A percentile compares a stretch with the other conserved stretches of the same genome.
Conservation (phyloP, 2,329 filamentous ascomycete species). For the Colletotrichum nymphaeae region DNA sequence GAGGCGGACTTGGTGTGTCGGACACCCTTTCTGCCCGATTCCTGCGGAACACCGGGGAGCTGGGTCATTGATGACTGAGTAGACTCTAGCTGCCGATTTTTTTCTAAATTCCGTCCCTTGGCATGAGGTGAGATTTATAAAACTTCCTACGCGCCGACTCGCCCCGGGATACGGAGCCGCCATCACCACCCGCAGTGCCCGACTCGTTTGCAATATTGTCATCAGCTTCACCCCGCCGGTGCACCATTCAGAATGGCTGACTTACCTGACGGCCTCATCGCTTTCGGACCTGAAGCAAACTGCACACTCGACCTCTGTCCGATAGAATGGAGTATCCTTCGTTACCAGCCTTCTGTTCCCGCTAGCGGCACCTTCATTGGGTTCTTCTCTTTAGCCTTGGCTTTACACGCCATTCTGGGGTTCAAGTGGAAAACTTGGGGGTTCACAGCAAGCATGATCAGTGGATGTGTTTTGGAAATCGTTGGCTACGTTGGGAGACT, state of each 20-base stretch:
- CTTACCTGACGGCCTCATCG: conserved; percentile 36
- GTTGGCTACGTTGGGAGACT: conserved; percentile 72
- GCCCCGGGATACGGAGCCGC: no score
- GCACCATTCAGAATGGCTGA: neutral
- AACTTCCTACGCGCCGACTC: neutral
- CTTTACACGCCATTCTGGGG: conserved; percentile 53
- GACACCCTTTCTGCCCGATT: neutral
- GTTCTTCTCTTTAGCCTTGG: conserved; percentile 55
- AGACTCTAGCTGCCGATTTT: neutral
- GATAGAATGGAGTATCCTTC: conserved; percentile 52
- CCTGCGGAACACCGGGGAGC: conserved; percentile 14
- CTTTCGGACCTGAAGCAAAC: conserved; percentile 56
- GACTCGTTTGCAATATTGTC: neutral
- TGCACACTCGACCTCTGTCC: conserved; percentile 60
- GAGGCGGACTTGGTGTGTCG: neutral
- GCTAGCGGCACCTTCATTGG: conserved; percentile 50
- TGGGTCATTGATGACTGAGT: neutral
- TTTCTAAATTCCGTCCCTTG: neutral
- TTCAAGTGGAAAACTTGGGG: conserved; percentile 54
- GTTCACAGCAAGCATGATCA: conserved; percentile 60
- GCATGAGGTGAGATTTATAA: neutral
- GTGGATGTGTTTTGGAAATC: conserved; percentile 68
- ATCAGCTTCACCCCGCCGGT: neutral
- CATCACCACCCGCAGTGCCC: neutral
- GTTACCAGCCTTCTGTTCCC: conserved; percentile 52